A percentile compares a stretch with the other conserved stretches of the same genome.
phyloP scores from a whole-genome alignment of 2,329 filamentous ascomycete genomes.

The Aspergillus pseudoglaucus region DNA sequence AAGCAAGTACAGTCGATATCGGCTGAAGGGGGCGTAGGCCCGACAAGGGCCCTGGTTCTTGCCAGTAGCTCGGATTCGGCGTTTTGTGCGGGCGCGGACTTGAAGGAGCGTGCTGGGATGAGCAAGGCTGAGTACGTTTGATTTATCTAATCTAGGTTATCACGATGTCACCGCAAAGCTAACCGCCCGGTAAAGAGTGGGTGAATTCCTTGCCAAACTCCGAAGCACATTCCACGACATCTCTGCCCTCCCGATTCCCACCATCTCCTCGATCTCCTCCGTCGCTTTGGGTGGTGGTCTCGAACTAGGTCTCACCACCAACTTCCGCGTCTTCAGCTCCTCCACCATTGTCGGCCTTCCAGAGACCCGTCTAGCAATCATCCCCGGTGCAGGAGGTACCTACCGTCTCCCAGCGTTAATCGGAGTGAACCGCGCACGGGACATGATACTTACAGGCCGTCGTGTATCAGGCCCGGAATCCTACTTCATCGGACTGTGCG shows the following conservation, averaged over 20 bases:
- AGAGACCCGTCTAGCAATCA: slow-evolving; percentile 87
- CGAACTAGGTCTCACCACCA: slow-evolving; percentile 82
- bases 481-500: slow-evolving; percentile 83
- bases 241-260: slow-evolving; percentile 73
- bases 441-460: slow-evolving; percentile 86
- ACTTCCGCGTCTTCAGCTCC: slow-evolving; percentile 80
- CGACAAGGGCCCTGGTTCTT: slow-evolving; percentile 73
- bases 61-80: slow-evolving; percentile 77
- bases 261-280: slow-evolving; percentile 80
- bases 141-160: not conserved
- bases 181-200: slow-evolving; percentile 32
- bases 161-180: not conserved
- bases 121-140: slow-evolving; percentile 65
- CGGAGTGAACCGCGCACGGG: slow-evolving; percentile 72
- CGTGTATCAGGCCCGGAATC: slow-evolving; percentile 76
- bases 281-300: slow-evolving; percentile 87
- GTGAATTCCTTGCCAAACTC: slow-evolving; percentile 69
- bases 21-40: slow-evolving; percentile 48
- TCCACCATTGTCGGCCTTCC: slow-evolving; percentile 75
- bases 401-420: slow-evolving; percentile 78
- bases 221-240: slow-evolving; percentile 69
- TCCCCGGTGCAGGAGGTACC: slow-evolving; percentile 90
- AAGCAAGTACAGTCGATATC: slow-evolving; percentile 68
- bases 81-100: slow-evolving; percentile 91
- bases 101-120: slow-evolving; percentile 80